Percentiles rank a stretch among this genome's conserved stretches.
Conservation (phyloP, 768 basidiomycete species). For the Ramaria rubella region DNA sequence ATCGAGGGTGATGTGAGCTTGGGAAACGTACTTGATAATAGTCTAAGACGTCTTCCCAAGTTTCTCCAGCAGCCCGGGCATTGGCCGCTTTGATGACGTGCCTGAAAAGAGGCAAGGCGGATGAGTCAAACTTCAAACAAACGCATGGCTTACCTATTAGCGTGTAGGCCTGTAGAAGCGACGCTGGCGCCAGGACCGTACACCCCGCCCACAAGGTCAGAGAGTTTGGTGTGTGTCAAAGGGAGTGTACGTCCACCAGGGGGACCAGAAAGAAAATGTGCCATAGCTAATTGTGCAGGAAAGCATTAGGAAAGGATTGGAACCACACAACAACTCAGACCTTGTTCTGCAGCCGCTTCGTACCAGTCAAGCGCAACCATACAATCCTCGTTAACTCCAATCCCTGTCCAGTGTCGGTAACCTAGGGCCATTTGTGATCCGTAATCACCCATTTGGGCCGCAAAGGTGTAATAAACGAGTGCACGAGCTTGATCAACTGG, state of each 20-base stretch:
- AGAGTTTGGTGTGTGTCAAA: constrained; percentile 71
- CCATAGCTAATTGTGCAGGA: constrained; percentile 49
- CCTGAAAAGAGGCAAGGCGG: background rate
- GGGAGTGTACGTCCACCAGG: constrained; percentile 87
- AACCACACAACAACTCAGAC: constrained; percentile 31
- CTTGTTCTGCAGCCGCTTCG: constrained; percentile 79
- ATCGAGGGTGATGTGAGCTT: background rate
- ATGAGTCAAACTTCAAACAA: background rate
- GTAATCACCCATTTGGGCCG: constrained; percentile 80
- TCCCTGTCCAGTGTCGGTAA: constrained; percentile 94
- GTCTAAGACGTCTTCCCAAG: constrained; percentile 88
- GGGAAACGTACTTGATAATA: constrained; percentile 66
- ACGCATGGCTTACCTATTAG: constrained; percentile 31
- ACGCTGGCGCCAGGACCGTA: constrained; percentile 94
- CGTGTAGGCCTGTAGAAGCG: constrained; percentile 77
- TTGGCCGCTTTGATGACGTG: constrained; percentile 80
- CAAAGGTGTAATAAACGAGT: constrained; percentile 89
- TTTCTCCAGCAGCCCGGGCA: constrained; percentile 83
- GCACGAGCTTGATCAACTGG: constrained; percentile 72
- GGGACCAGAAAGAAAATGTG: constrained; percentile 73
- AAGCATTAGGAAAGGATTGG: background rate
- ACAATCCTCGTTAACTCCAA: constrained; percentile 85
- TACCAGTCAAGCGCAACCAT: constrained; percentile 83
- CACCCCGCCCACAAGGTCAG: constrained; percentile 88
- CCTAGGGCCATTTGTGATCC: constrained; percentile 90